These are phyloP conservation scores for Fusarium sp. DNA, from an alignment of 2,329 filamentous ascomycete species.

Conservation along the genomic window DNA sequence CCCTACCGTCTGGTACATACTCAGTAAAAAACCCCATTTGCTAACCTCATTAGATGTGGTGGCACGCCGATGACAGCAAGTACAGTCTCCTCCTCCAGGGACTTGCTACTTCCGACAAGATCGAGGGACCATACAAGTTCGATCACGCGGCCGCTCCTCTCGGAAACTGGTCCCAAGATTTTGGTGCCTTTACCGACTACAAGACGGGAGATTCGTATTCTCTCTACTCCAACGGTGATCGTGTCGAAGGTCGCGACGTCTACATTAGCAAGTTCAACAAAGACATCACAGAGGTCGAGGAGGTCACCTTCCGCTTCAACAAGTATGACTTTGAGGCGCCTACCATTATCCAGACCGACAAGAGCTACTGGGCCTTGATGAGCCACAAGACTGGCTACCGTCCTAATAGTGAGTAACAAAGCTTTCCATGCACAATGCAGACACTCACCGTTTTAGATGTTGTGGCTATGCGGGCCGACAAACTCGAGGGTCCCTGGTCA, in stretches of 20 bases:
- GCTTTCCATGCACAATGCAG: fast-evolving
- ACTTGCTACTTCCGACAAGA: constrained; percentile 62
- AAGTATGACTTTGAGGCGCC: constrained; percentile 71
- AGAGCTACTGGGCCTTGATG: constrained; percentile 70
- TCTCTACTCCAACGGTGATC: constrained; percentile 69
- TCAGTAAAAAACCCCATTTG: fast-evolving
- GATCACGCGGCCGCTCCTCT: constrained; percentile 64
- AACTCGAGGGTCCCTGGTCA: constrained; percentile 61
- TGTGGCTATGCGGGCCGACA: constrained; percentile 64
- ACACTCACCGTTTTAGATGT: constrained; percentile 48
- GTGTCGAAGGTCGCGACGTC: constrained; percentile 64
- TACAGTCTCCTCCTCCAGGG: constrained; percentile 68
- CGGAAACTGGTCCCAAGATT: constrained; percentile 72
- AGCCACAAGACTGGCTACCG: constrained; percentile 72
- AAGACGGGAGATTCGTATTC: constrained; percentile 66
- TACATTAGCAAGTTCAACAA: constrained; percentile 66
- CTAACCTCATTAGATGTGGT: constrained; percentile 60
- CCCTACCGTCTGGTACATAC: fast-evolving
- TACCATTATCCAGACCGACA: constrained; percentile 68
- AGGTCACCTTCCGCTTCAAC: constrained; percentile 64
- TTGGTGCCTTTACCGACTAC: constrained; percentile 69
- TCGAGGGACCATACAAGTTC: constrained; percentile 65
- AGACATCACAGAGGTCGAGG: constrained; percentile 60
- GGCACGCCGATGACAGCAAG: constrained; percentile 68
- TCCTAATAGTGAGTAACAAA: constrained; percentile 58